Conservation (phyloP, 2,329 filamentous ascomycete genomes). For the Alternaria longipes region DNA sequence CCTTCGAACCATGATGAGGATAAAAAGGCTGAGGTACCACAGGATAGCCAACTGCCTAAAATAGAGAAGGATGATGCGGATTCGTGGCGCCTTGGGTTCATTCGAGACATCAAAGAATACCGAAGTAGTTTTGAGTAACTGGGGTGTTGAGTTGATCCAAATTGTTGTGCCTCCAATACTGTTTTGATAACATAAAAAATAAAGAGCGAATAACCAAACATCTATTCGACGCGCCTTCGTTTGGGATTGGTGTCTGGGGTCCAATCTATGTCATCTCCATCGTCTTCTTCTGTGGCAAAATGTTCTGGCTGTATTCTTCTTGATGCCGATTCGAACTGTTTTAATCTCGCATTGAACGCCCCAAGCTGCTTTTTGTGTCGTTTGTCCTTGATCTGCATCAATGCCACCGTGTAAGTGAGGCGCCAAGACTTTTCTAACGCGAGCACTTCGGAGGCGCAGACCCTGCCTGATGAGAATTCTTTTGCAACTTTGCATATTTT, state of each 20-base stretch:
- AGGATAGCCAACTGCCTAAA: neutral
- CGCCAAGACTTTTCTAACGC: neutral
- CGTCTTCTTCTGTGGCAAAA: neutral
- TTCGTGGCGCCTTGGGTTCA: neutral
- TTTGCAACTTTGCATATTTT: neutral
- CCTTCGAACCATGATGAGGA: neutral
- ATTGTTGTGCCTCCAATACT: neutral
- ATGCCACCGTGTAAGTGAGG: neutral
- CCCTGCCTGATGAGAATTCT: neutral
- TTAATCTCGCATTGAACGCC: neutral
- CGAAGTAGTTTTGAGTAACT: neutral
- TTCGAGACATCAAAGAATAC: neutral
- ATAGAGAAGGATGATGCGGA: neutral
- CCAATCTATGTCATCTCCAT: neutral
- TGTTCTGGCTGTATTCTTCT: neutral
- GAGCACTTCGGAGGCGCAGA: neutral
- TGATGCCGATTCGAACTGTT: neutral
- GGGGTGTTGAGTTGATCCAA: neutral
- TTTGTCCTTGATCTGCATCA: neutral
- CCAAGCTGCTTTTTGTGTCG: neutral
- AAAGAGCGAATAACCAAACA: neutral
- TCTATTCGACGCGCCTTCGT: neutral
- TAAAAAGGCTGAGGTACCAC: neutral
- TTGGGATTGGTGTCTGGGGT: neutral
- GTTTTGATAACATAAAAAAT: neutral